Evolutionary conservation across 2,329 filamentous ascomycete genomes (phyloP).

Genomic region (Thielaviopsis punctulata): DNA sequence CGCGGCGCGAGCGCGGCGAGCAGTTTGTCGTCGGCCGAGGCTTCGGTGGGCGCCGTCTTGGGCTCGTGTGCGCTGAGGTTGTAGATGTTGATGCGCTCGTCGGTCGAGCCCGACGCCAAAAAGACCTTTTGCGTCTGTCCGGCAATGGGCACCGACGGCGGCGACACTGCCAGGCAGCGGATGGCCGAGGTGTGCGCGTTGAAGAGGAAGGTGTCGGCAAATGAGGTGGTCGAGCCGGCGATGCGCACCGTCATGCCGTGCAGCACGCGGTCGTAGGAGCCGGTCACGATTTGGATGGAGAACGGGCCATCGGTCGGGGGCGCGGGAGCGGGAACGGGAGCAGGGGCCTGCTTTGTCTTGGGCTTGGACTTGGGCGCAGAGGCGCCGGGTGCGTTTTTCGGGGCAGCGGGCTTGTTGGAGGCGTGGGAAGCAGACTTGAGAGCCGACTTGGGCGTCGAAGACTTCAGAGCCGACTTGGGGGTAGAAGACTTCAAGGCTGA

Average conservation of each 20-base stretch:
- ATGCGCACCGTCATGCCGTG: slow-evolving; percentile 78
- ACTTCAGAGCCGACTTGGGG: neutral
- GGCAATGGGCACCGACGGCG: slow-evolving; percentile 42
- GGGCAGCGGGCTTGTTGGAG: neutral
- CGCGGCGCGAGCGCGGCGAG: slow-evolving; percentile 53
- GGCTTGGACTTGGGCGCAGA: neutral
- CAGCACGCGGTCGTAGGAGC: slow-evolving; percentile 84
- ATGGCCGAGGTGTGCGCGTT: slow-evolving; percentile 83
- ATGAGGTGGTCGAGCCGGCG: slow-evolving; percentile 31
- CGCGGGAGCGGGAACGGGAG: slow-evolving; percentile 13
- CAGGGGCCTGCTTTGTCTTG: slow-evolving; percentile 13
- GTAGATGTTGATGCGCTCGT: slow-evolving; percentile 92
- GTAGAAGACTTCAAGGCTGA: too few species aligned
- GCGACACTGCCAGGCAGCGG: slow-evolving; percentile 73
- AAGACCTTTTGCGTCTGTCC: slow-evolving; percentile 65
- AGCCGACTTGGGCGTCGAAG: neutral
- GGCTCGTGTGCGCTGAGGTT: slow-evolving; percentile 59
- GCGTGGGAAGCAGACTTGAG: neutral
- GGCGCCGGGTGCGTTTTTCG: neutral
- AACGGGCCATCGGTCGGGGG: slow-evolving; percentile 16
- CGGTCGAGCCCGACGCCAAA: slow-evolving; percentile 78
- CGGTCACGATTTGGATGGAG: slow-evolving; percentile 77
- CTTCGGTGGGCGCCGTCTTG: slow-evolving; percentile 18
- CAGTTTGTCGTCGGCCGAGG: slow-evolving; percentile 25
- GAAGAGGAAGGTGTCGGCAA: slow-evolving; percentile 89